Conservation (phyloP, 2,329 filamentous ascomycete species). For the Apiospora hydei region DNA sequence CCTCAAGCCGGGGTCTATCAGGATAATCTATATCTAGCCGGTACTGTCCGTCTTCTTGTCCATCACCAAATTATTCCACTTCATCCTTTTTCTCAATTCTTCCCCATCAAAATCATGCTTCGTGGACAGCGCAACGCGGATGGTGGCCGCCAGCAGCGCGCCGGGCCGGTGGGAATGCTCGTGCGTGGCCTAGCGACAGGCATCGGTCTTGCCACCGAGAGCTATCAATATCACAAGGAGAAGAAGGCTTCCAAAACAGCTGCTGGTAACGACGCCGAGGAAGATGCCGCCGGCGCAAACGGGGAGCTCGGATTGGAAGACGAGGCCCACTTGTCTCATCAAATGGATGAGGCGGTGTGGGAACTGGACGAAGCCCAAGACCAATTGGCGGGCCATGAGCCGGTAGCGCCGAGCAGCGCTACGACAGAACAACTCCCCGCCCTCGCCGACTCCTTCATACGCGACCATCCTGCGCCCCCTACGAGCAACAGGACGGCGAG, state of each 20-base stretch:
- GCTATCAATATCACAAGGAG: constrained; percentile 26
- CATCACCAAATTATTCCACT: no score
- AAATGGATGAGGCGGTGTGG: constrained; percentile 29
- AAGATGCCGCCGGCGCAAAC: neutral
- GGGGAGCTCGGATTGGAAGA: neutral
- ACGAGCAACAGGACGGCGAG: neutral
- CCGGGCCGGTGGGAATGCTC: constrained; percentile 30
- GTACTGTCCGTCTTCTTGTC: neutral
- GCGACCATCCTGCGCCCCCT: neutral
- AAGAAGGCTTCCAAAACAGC: constrained; percentile 24
- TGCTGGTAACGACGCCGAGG: neutral
- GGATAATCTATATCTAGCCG: neutral
- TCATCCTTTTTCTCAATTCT: neutral
- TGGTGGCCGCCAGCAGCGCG: neutral
- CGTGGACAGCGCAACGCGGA: neutral
- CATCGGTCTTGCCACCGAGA: constrained; percentile 28
- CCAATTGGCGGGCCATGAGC: constrained; percentile 1
- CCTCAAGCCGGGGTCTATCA: neutral
- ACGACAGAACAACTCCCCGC: neutral
- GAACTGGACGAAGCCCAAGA: constrained; percentile 29
- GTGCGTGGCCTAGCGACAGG: constrained; percentile 23
- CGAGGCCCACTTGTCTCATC: constrained; percentile 8
- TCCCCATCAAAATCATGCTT: neutral
- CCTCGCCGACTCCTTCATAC: neutral
- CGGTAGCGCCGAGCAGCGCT: neutral